These are phyloP conservation scores for Stylosanthes scabra DNA, from an alignment of 331 rosid genomes.

Conservation along the genomic window DNA sequence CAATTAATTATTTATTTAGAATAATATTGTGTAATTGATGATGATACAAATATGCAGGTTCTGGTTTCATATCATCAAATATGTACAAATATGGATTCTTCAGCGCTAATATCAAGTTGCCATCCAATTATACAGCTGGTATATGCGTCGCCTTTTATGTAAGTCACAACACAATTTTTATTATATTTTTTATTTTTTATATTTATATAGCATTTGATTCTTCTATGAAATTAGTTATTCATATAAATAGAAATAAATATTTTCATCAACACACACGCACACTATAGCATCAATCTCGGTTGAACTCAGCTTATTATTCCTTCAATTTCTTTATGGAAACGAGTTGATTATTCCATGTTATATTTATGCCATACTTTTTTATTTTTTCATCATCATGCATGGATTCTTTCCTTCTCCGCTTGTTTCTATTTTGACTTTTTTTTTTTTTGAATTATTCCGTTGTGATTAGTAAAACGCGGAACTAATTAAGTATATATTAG, in stretches of 20 bases:
- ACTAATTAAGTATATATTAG: conserved; percentile 2
- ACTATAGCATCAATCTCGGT: conserved; percentile 2
- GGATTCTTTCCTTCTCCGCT: conserved; percentile 25
- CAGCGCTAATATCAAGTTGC: conserved; percentile 89
- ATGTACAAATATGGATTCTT: conserved; percentile 90
- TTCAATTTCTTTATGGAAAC: background rate
- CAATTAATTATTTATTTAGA: no score
- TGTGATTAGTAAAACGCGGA: conserved; percentile 26
- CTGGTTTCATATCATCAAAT: conserved; percentile 89
- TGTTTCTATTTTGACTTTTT: background rate
- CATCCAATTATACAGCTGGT: conserved; percentile 92
- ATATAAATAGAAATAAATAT: background rate
- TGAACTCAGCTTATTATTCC: background rate
- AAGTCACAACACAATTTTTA: conserved; percentile 42
- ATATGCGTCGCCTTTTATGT: conserved; percentile 90
- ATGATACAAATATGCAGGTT: conserved; percentile 47
- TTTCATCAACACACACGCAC: background rate
- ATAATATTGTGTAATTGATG: background rate
- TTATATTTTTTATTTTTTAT: no score
- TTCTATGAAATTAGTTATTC: background rate
- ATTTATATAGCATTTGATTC: no score
- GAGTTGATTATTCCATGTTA: background rate
- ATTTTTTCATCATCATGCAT: conserved; percentile 22
- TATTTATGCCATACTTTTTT: no score
- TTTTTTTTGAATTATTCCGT: background rate